phyloP scores from a whole-genome alignment of 441 rosid species.

The Hura crepitans region DNA sequence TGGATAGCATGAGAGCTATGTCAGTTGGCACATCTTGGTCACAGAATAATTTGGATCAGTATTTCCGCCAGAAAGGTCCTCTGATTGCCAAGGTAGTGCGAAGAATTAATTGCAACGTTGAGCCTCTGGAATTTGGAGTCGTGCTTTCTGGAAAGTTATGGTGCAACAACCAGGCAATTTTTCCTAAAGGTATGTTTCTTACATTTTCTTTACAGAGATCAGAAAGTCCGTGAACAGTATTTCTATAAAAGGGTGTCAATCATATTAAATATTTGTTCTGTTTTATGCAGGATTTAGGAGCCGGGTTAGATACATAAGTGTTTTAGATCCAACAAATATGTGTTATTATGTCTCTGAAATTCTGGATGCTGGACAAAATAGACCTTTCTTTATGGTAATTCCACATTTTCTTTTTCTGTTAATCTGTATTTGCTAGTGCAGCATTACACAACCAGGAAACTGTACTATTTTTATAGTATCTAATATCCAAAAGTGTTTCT shows the following conservation, averaged over 20 bases:
- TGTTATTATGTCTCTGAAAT: slow-evolving; percentile 87
- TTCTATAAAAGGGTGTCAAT: background rate
- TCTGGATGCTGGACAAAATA: slow-evolving; percentile 63
- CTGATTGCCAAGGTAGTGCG: slow-evolving; percentile 98
- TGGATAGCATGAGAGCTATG: slow-evolving; percentile 38
- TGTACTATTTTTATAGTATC: background rate
- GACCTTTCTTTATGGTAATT: slow-evolving; percentile 90
- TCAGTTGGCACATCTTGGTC: slow-evolving; percentile 55
- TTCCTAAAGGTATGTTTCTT: slow-evolving; percentile 69
- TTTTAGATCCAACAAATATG: slow-evolving; percentile 77
- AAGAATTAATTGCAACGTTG: slow-evolving; percentile 93
- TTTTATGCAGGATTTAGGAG: slow-evolving; percentile 84
- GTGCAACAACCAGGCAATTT: slow-evolving; percentile 85
- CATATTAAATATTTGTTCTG: slow-evolving; percentile 25
- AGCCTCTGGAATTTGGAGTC: slow-evolving; percentile 70
- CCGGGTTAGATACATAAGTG: slow-evolving; percentile 72
- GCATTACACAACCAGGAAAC: background rate
- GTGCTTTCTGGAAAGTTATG: slow-evolving; percentile 83
- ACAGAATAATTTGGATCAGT: slow-evolving; percentile 68
- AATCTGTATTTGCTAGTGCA: slow-evolving; percentile 9
- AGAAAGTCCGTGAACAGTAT: slow-evolving; percentile 6
- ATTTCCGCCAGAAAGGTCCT: slow-evolving; percentile 90
- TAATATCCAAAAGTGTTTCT: background rate
- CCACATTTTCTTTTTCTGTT: slow-evolving; percentile 3
- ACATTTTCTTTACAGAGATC: background rate